Conservation (phyloP, 2,329 filamentous ascomycete genomes). For the Blumeria hordei region DNA sequence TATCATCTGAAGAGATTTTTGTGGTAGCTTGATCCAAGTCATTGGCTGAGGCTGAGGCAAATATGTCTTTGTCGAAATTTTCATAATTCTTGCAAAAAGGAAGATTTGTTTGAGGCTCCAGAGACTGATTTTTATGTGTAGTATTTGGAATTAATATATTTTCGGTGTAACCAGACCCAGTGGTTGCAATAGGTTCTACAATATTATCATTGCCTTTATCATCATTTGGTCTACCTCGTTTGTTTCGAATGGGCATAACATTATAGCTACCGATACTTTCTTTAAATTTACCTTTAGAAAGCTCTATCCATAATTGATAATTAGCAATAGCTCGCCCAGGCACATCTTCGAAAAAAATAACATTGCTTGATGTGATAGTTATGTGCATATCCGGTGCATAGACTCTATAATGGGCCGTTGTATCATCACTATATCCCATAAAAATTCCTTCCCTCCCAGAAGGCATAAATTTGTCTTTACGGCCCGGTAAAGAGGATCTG, state of each 20-base stretch:
- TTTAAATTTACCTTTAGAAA: not conserved
- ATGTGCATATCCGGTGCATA: not conserved
- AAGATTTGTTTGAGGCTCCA: not conserved
- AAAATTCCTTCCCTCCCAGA: constrained; percentile 1
- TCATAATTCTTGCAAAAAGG: not conserved
- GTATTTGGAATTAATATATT: too few species aligned
- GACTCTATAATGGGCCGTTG: not conserved
- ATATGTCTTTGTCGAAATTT: not conserved
- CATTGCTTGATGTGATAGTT: too few species aligned
- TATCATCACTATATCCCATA: constrained; percentile 1
- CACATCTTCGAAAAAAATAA: too few species aligned
- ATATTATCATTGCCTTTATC: not conserved
- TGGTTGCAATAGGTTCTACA: not conserved
- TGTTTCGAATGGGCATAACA: not conserved
- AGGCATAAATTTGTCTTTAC: constrained; percentile 1
- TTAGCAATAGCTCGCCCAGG: too few species aligned
- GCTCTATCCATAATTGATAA: too few species aligned
- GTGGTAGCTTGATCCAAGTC: not conserved
- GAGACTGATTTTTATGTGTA: too few species aligned
- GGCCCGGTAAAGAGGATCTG: not conserved
- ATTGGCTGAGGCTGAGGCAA: not conserved
- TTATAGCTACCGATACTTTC: not conserved
- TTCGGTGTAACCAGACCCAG: too few species aligned
- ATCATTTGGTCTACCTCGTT: not conserved
- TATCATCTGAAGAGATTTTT: not conserved